These are phyloP conservation scores for Murraya koenigii DNA, from an alignment of 345 rosid species.

Conservation along the genomic window DNA sequence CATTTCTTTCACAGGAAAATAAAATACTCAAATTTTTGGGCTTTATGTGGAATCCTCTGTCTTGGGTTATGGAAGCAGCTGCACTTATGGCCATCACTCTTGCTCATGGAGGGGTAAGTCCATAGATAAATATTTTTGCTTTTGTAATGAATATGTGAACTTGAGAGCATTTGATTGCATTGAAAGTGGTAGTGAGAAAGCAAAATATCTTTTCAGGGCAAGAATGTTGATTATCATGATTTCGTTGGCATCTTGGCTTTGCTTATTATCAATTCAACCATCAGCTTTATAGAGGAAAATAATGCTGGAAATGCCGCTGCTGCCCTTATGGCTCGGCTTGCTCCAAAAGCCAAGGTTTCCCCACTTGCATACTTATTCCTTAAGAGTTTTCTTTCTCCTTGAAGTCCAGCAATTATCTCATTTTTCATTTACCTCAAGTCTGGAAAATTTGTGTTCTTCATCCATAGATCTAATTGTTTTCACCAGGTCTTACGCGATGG, in stretches of 20 bases:
- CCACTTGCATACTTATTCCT: not conserved
- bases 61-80: slow-evolving; percentile 66
- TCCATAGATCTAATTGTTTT: slow-evolving; percentile 3
- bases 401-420: not conserved
- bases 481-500: slow-evolving; percentile 47
- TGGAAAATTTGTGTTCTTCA: not conserved
- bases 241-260: slow-evolving; percentile 42
- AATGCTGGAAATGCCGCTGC: slow-evolving; percentile 65
- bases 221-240: slow-evolving; percentile 43
- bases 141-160: not conserved
- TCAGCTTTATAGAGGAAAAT: slow-evolving; percentile 57
- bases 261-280: slow-evolving; percentile 52
- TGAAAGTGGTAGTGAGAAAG: not conserved
- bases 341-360: slow-evolving; percentile 52
- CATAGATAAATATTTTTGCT: not conserved
- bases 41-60: slow-evolving; percentile 67
- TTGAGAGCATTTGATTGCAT: not conserved
- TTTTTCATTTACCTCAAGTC: not conserved
- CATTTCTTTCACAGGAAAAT: slow-evolving; percentile 36
- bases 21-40: slow-evolving; percentile 57
- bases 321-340: slow-evolving; percentile 57
- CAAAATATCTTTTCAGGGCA: slow-evolving; percentile 26
- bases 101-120: slow-evolving; percentile 51
- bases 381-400: not conserved
- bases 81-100: slow-evolving; percentile 56